Evolutionary conservation across 768 basidiomycete genomes (phyloP), one percentile per base, ranked within the genome.

Genomic region (Lactarius tabidus): DNA sequence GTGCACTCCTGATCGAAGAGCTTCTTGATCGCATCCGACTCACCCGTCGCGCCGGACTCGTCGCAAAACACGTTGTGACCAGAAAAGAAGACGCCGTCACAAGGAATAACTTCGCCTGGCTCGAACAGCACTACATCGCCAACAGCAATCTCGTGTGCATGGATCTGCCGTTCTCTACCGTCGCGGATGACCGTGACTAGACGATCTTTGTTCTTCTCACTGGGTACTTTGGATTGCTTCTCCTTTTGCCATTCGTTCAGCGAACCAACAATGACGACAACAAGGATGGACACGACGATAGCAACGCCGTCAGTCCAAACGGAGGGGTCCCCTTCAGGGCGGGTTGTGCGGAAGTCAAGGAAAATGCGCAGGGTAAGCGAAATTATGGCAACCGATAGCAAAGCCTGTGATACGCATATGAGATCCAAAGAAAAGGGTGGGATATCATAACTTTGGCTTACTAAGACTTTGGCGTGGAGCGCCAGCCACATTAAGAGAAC

Each of bases 161-260:
- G 71, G 41, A 69, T 64, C 43, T 75, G 58, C 62, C 64, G 58
- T 65, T 77, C 71, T 69, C 67, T 62, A 28, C 72, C 75, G 53
- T 69, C 68, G 12, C 71, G 72, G 38, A 69, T 69, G 54, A 91
- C 92, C 78, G 91, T 94, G 74, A 96, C 84, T 67, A 82, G 85
- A 33, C 97, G 90, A 70, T 96, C 96, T 62, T 98, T 96, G 76
- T 96, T 96, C 77, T 95, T 90, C 70, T 90, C 91, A 72, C 98
- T 98, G 51, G 98, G 83, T n/a, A 79, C 81, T 71, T 89, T 86
- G 80, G 98, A 98, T 77, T 98, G 97, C 1, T 87, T 87, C 76
- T 99, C 97, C 76, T 98, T 98, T 76, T 98, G 95, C 90, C 92
- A 99, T 76, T 99, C 97, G 72, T 98, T 98, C 52, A 98, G 70